These are phyloP conservation scores for Noccaea caerulescens DNA, from an alignment of 345 rosid genomes.

Conservation along the genomic window DNA sequence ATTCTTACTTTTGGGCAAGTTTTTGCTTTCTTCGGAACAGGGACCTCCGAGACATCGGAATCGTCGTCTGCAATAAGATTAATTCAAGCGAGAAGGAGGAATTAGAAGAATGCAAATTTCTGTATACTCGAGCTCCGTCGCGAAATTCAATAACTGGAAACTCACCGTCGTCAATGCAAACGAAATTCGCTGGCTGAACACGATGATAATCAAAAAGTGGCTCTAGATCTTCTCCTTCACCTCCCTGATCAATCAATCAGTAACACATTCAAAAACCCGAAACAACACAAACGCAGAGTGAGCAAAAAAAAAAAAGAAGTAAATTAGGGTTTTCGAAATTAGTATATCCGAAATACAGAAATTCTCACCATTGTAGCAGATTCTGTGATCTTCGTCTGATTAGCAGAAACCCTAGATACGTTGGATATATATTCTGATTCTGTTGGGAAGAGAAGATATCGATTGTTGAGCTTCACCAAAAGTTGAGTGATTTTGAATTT, in stretches of 20 bases:
- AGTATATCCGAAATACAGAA: neutral
- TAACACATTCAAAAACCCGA: constrained; percentile 7
- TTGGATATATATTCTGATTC: neutral
- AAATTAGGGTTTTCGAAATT: constrained; percentile 32
- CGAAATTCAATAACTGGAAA: constrained; percentile 2
- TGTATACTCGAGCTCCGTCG: neutral
- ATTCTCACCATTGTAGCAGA: constrained; percentile 32
- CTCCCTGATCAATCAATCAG: constrained; percentile 44
- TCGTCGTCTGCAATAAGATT: constrained; percentile 40
- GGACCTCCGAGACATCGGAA: constrained; percentile 36
- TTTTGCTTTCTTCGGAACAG: constrained; percentile 29
- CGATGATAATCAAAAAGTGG: constrained; percentile 76
- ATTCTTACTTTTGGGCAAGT: constrained; percentile 20
- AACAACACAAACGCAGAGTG: neutral
- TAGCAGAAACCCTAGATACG: constrained; percentile 13
- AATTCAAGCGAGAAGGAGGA: neutral
- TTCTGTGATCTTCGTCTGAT: neutral
- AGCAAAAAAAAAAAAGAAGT: no score
- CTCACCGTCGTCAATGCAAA: constrained; percentile 61
- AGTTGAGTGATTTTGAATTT: constrained; percentile 26
- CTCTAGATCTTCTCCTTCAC: constrained; percentile 67
- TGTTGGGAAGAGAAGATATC: constrained; percentile 1
- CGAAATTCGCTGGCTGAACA: constrained; percentile 61
- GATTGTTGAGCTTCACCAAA: neutral
- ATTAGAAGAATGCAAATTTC: neutral